Base-by-base conservation (phyloP, 805 yeast genomes). In the baker's yeast (Saccharomyces cerevisiae) region DNA sequence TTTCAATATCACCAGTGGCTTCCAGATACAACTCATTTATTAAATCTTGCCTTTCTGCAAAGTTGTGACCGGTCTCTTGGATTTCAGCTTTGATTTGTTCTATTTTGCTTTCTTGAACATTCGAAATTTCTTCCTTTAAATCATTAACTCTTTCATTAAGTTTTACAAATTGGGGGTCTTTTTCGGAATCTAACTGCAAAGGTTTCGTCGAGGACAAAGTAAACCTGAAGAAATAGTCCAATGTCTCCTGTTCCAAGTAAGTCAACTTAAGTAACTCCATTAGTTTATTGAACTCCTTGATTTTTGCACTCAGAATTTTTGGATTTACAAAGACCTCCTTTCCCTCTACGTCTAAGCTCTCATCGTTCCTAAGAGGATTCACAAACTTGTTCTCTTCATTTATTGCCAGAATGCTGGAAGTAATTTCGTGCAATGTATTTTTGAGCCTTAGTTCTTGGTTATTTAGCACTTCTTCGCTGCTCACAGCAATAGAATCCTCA, bases 201-300 rank as follows among this genome's bases (percentile, higher is more conserved):
- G 57, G 48, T 24, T 58, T 58, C 3, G 60, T 51, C 3, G 67
- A 58, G 6, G 69, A 63, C 22, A 68, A 58, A 0, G 67, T 66
- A 27, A 62, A 61, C 26, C 72, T 59, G 36, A 68, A 55, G 51
- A 68, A 68, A 51, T 63, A 61, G 51, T 69, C 72, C 26, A 69
- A 52, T 0, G 69, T 59, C 48, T 69, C 72, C 53, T 66, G 68
- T 52, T 69, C 69, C 50, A 69, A 53, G 57, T 69, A 67, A 14
- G 64, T 57, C 46, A 57, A 46, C 36, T 61, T 64, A 29, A 69
- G 49, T 6, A 59, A 48, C 21, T 60, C 61, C 10, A 65, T 56
- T n/a, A 67, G 50, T 32, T 59, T 48, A 29, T 61, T 59, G 11
- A 63, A 59, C 10, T 64, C 61, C 13, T 50, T 49, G 28, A 67